Evolutionary conservation across 2,329 filamentous ascomycete genomes (phyloP).

Genomic region (Karstenula rhodostoma): DNA sequence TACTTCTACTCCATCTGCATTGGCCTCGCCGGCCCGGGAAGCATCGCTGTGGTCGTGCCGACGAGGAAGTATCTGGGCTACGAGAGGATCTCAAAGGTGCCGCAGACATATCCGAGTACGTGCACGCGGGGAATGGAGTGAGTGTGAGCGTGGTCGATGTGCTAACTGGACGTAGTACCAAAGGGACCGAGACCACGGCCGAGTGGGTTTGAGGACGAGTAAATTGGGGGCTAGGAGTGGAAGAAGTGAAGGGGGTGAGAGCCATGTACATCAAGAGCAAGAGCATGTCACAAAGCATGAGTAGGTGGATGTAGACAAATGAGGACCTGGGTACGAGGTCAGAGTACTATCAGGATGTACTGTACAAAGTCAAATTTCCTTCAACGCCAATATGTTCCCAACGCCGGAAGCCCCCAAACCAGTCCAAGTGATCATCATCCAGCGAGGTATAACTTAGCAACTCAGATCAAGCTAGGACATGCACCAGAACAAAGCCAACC

Average conservation of each 20-base stretch:
- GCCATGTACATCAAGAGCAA: neutral
- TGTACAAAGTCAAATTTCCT: conserved; percentile 37
- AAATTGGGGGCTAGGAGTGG: conserved; percentile 15
- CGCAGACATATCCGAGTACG: conserved; percentile 92
- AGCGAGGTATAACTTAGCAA: neutral
- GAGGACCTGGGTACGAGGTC: neutral
- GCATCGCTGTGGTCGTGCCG: conserved; percentile 75
- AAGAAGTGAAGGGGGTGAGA: neutral
- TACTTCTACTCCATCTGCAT: conserved; percentile 88
- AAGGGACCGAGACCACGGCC: conserved; percentile 56
- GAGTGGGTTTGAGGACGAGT: conserved; percentile 56
- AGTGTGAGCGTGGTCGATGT: neutral
- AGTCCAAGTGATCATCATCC: neutral
- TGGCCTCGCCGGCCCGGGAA: conserved; percentile 74
- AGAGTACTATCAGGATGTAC: conserved; percentile 17
- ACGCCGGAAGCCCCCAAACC: neutral
- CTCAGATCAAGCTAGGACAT: neutral
- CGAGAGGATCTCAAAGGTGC: conserved; percentile 71
- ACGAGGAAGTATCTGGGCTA: conserved; percentile 77
- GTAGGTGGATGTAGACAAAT: neutral
- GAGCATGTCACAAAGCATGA: conserved; percentile 1
- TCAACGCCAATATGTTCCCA: conserved; percentile 6
- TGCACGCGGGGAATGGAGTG: conserved; percentile 29
- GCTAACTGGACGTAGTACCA: conserved; percentile 49
- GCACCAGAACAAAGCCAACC: neutral